Percentiles rank a stretch among this genome's conserved stretches.
Conservation (phyloP, 2,329 filamentous ascomycete genomes). For the Cercospora citrullina region DNA sequence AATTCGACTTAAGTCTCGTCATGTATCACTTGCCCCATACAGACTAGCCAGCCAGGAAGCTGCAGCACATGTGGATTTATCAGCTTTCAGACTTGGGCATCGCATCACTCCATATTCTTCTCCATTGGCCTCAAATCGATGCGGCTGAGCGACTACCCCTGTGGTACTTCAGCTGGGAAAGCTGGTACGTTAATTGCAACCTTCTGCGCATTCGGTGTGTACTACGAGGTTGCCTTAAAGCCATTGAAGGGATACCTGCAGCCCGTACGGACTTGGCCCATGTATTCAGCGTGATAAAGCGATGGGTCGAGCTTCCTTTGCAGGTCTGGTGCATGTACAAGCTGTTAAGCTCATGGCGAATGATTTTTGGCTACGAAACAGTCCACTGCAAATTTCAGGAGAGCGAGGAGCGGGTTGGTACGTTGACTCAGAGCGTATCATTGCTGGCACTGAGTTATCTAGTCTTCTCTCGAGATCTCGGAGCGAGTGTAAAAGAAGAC, state of each 20-base stretch:
- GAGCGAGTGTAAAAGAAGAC: background rate
- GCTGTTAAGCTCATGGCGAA: background rate
- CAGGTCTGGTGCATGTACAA: background rate
- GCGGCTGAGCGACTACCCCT: background rate
- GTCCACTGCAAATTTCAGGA: background rate
- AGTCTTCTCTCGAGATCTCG: background rate
- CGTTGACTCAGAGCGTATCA: background rate
- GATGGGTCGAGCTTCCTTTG: background rate
- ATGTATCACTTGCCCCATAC: background rate
- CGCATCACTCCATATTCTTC: background rate
- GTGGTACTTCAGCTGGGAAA: background rate
- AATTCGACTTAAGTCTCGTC: background rate
- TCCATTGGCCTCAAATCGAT: background rate
- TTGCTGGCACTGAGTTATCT: background rate
- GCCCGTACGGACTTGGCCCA: background rate
- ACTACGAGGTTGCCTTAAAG: background rate
- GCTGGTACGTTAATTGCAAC: background rate
- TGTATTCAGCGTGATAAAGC: background rate
- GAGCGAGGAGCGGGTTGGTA: background rate
- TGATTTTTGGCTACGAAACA: background rate
- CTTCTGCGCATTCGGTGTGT: background rate
- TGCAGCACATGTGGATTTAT: background rate
- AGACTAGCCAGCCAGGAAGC: background rate
- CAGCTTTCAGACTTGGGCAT: background rate
- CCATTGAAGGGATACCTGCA: background rate